A percentile compares a stretch with the other conserved stretches of the same genome.
phyloP scores from a whole-genome alignment of 2,329 filamentous ascomycete species.

The Beauveria asiatica region DNA sequence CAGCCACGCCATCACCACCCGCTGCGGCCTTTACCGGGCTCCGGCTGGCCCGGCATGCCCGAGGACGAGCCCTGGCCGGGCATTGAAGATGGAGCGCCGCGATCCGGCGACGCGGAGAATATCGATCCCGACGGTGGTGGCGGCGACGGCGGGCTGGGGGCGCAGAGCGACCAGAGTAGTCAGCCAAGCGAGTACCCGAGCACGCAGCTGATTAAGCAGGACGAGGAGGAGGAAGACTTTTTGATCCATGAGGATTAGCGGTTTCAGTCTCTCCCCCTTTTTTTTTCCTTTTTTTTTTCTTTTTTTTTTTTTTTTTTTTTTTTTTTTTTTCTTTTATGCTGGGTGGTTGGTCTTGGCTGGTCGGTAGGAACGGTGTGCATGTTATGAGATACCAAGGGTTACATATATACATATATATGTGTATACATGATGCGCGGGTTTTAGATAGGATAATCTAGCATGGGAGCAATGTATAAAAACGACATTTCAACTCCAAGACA shows the following conservation, averaged over 20 bases:
- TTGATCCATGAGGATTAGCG: constrained; percentile 33
- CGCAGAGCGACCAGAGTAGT: constrained; percentile 35
- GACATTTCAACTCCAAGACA: not conserved
- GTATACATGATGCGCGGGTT: not conserved
- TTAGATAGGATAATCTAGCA: not conserved
- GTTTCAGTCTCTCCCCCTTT: not conserved
- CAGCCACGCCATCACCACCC: constrained; percentile 11
- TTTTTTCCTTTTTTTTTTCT: not conserved
- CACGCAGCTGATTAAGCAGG: constrained; percentile 36
- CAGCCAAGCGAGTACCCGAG: constrained; percentile 49
- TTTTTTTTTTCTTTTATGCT: not conserved
- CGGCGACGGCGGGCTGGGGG: constrained; percentile 19
- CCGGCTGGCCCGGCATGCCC: constrained; percentile 24
- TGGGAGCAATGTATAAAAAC: not conserved
- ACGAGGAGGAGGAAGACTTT: constrained; percentile 21
- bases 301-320: not conserved
- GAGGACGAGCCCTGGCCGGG: constrained; percentile 51
- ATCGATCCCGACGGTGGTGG: constrained; percentile 30
- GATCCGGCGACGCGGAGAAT: constrained; percentile 39
- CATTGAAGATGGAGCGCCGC: constrained; percentile 36
- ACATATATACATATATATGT: not conserved
- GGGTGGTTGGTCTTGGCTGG: not conserved
- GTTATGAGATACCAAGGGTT: not conserved
- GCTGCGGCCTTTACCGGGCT: constrained; percentile 20
- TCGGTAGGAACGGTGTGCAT: not conserved